Evolutionary conservation across 108 stramenopile genomes (phyloP).

Genomic region (Cyclotella baltica): DNA sequence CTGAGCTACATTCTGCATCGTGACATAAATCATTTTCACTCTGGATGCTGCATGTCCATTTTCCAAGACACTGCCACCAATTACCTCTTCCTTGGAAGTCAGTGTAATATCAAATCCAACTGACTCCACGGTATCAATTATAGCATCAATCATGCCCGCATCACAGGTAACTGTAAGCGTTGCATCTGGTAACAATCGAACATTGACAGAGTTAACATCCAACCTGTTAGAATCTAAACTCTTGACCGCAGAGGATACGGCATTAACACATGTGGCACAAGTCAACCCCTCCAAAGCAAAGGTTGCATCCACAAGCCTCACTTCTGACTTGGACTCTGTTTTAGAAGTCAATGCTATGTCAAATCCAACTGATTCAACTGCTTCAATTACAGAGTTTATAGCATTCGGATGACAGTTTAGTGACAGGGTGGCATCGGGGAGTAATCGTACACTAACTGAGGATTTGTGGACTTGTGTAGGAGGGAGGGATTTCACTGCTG

Average conservation of each 20-base stretch:
- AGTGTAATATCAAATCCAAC: slow-evolving; percentile 53
- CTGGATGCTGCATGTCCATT: slow-evolving; percentile 7
- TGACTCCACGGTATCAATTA: slow-evolving; percentile 39
- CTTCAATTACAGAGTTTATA: slow-evolving; percentile 16
- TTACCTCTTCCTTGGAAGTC: slow-evolving; percentile 27
- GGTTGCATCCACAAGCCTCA: slow-evolving; percentile 36
- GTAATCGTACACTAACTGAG: slow-evolving; percentile 48
- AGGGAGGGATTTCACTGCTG: slow-evolving; percentile 44
- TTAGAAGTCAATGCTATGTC: slow-evolving; percentile 36
- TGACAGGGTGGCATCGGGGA: slow-evolving; percentile 54
- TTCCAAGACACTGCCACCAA: not conserved
- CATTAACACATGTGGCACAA: slow-evolving; percentile 51
- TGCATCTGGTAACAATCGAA: slow-evolving; percentile 55
- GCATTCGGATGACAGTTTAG: slow-evolving; percentile 8
- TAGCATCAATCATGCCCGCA: not conserved
- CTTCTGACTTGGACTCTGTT: no score
- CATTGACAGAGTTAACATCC: slow-evolving; percentile 49
- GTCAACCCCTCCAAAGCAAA: slow-evolving; percentile 59
- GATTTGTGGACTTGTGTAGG: slow-evolving; percentile 30
- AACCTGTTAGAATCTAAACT: slow-evolving; percentile 29
- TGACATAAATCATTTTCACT: slow-evolving; percentile 28
- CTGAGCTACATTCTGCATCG: not conserved
- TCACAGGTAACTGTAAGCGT: slow-evolving; percentile 33
- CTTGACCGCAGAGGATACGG: slow-evolving; percentile 46
- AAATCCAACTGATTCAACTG: slow-evolving; percentile 54